phyloP scores from a whole-genome alignment of 2,329 filamentous ascomycete species.

The Laburnicola sp. region DNA sequence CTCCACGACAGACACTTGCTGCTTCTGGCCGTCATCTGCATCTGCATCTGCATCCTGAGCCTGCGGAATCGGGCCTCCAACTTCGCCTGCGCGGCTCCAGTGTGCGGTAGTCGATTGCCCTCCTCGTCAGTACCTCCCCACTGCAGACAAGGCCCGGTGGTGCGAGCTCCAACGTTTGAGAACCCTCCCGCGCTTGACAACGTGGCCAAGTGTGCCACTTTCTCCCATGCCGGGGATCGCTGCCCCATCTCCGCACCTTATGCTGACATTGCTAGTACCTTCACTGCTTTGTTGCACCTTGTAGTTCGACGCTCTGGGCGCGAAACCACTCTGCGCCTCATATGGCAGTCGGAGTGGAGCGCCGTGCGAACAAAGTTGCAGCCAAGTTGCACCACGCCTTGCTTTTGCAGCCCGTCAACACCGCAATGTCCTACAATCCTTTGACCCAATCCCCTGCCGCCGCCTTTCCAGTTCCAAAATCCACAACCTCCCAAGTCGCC shows the following conservation, averaged over 20 bases:
- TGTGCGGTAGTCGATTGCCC: too few relatives aligned
- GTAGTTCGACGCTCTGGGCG: conserved; percentile 30
- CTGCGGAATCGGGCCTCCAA: too few relatives aligned
- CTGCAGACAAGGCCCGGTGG: conserved; percentile 33
- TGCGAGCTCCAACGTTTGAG: conserved; percentile 44
- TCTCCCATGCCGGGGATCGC: conserved; percentile 25
- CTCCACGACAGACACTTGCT: too few relatives aligned
- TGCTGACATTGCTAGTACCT: conserved; percentile 35
- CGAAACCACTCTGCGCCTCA: conserved; percentile 34
- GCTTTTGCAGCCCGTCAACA: conserved; percentile 35
- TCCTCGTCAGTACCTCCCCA: conserved; percentile 39
- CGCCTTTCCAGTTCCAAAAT: conserved; percentile 29
- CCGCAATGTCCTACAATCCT: conserved; percentile 43
- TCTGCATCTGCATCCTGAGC: too few relatives aligned
- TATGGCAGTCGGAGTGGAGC: conserved; percentile 46
- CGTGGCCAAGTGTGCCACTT: conserved; percentile 32
- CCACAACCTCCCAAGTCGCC: conserved; percentile 26
- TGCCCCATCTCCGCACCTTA: conserved; percentile 23
- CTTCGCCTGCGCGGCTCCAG: too few relatives aligned
- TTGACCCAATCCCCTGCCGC: conserved; percentile 32
- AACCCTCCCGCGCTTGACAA: conserved; percentile 31
- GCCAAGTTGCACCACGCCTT: conserved; percentile 38
- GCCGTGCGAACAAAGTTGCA: conserved; percentile 40
- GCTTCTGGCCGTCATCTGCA: too few relatives aligned
- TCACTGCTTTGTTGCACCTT: conserved; percentile 35